These are phyloP conservation scores for Candida stauntonica DNA, from an alignment of 805 yeast genomes.

Conservation along the genomic window DNA sequence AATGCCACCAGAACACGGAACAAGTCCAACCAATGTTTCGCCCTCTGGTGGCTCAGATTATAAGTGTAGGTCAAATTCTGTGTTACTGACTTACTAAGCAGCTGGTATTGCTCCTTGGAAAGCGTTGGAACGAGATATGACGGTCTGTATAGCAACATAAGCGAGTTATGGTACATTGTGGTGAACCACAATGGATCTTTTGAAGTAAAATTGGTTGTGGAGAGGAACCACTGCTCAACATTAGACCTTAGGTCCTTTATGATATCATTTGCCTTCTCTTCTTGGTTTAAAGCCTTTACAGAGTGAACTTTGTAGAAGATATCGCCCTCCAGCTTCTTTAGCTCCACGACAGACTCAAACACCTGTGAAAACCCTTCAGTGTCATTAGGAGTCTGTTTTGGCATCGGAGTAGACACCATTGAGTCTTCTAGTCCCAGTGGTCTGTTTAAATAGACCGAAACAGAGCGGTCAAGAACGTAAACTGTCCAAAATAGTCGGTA, in stretches of 20 bases:
- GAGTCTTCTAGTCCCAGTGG: constrained; percentile 47
- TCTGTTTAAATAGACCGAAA: constrained; percentile 48
- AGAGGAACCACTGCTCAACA: constrained; percentile 34
- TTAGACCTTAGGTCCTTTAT: constrained; percentile 13
- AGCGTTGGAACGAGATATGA: constrained; percentile 45
- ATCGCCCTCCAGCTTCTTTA: constrained; percentile 45
- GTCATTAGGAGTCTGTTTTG: constrained; percentile 36
- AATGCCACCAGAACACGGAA: constrained; percentile 45
- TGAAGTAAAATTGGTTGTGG: constrained; percentile 16
- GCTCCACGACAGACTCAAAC: constrained; percentile 38
- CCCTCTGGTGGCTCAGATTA: constrained; percentile 33
- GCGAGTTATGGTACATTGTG: constrained; percentile 43
- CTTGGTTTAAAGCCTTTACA: constrained; percentile 35
- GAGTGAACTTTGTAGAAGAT: constrained; percentile 45
- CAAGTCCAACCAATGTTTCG: constrained; percentile 42
- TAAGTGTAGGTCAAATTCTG: constrained; percentile 45
- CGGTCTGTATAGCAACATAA: constrained; percentile 45
- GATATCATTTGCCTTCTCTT: neutral
- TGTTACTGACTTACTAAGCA: constrained; percentile 42
- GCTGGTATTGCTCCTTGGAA: constrained; percentile 34
- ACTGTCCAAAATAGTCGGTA: constrained; percentile 46
- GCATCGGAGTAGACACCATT: constrained; percentile 45
- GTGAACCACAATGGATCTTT: constrained; percentile 29
- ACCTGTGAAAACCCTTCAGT: constrained; percentile 38
- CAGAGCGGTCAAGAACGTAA: constrained; percentile 43